Evolutionary conservation across 495 filamentous ascomycete species (phyloP).

Genomic region (Chaetomidium leptoderma): DNA sequence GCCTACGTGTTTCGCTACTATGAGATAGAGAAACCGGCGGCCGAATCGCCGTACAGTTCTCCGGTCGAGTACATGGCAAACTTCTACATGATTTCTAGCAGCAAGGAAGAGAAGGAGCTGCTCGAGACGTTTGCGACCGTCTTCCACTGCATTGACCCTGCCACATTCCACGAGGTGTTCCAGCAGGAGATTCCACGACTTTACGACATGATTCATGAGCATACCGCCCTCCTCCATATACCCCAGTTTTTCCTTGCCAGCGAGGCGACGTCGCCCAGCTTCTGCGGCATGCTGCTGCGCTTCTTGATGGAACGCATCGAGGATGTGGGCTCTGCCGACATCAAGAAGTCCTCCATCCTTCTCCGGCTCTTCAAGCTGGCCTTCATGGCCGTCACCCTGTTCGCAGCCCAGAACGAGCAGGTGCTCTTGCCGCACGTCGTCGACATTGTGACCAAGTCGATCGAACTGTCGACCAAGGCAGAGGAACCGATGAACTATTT

Average conservation of each 20-base stretch:
- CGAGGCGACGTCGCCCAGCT: conserved; percentile 94
- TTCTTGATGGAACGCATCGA: conserved; percentile 96
- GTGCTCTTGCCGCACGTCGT: conserved; percentile 93
- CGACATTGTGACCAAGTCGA: conserved; percentile 93
- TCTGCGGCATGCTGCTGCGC: conserved; percentile 94
- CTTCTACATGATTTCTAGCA: conserved; percentile 84
- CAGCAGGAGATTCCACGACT: conserved; percentile 93
- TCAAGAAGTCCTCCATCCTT: conserved; percentile 84
- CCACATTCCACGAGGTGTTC: conserved; percentile 98
- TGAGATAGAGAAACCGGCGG: conserved; percentile 71
- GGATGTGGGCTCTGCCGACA: conserved; percentile 87
- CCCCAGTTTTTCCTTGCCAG: conserved; percentile 97
- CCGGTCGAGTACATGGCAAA: conserved; percentile 86
- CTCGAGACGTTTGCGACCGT: conserved; percentile 97
- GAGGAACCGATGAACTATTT: conserved; percentile 99
- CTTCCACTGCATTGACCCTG: conserved; percentile 97
- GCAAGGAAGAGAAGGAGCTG: conserved; percentile 95
- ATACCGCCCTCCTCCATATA: conserved; percentile 87
- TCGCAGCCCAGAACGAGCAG: conserved; percentile 89
- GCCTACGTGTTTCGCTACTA: conserved; percentile 96
- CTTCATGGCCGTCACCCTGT: conserved; percentile 98
- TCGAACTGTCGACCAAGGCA: conserved; percentile 89
- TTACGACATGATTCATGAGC: conserved; percentile 96
- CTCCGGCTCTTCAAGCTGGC: conserved; percentile 95
- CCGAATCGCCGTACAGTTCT: conserved; percentile 69